Base-by-base conservation (phyloP, 2,329 filamentous ascomycete genomes). In the Alternaria longipes region DNA sequence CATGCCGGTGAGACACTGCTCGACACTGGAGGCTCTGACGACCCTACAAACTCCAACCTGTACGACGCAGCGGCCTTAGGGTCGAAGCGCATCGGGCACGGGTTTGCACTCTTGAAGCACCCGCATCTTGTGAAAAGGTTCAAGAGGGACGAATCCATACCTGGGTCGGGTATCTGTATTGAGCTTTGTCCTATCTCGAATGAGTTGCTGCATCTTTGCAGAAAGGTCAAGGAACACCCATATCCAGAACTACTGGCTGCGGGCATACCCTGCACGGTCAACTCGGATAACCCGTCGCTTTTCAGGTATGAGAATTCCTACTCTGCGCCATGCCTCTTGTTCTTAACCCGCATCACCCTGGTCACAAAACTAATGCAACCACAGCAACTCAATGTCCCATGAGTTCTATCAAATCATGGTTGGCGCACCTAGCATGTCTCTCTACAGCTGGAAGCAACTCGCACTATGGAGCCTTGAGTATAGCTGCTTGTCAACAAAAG, bases 141-240 rank as follows among this genome's bases (percentile, higher is more conserved):
- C 84, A 81, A 24, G 22, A 24, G 82, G n/a, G 11, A 66, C 67
- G 12, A 70, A 18, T 9, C 4, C 56, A 24, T 22, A 24, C 22
- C 22, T 22, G 22, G 22, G 22, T 22, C 41, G 0, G 74, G 72
- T 0, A 85, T 93, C 34, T 91, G 90, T 66, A 82, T 93, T n/a
- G 91, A 93, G 79, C 80, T 91, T 1, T 93, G 91, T 67, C 91
- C 90, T 0, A 92, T 92, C 51, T 92, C 90, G 1, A 93, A 93
- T 71, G 91, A 93, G 80, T 82, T 93, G 0, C 79, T 93, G 18
- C 90, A 91, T 34, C 82, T 93, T 18, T 91, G 89, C 52, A 84
- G 88, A 8, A 84, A 86, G 46, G 84, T 89, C 58, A 84, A 85
- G 38, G 88, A 90, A 12, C 91, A 93, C 69, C 80, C 88, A 16